phyloP scores from a whole-genome alignment of 176 grass and related monocot genomes.

The Elaeis guineensis region DNA sequence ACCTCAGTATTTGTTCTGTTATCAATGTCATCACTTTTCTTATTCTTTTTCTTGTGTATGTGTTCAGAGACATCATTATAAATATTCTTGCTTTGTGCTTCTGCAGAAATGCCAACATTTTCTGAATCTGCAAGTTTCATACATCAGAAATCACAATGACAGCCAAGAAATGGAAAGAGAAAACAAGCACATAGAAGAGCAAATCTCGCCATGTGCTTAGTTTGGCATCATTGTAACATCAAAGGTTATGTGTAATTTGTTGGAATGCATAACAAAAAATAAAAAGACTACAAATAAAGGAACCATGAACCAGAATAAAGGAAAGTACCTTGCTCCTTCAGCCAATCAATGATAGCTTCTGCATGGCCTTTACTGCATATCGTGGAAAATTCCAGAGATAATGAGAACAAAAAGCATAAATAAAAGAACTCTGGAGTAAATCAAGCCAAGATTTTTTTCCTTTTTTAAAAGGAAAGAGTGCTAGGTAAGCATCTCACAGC shows the following conservation, averaged over 20 bases:
- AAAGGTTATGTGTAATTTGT: neutral
- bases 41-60: constrained; percentile 41
- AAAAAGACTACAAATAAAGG: neutral
- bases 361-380: constrained; percentile 23
- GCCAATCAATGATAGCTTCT: neutral
- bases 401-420: constrained; percentile 1
- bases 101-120: constrained; percentile 2
- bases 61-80: neutral
- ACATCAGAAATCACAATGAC: neutral
- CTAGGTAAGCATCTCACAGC: too few relatives aligned
- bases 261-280: neutral
- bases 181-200: neutral
- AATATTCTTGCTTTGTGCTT: neutral
- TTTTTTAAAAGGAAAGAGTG: too few relatives aligned
- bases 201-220: too few relatives aligned
- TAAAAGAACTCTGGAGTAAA: too few relatives aligned
- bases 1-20: neutral
- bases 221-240: neutral
- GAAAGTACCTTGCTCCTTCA: constrained; percentile 42
- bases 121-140: constrained; percentile 5
- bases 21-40: constrained; percentile 8
- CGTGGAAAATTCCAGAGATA: neutral
- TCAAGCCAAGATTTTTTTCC: too few relatives aligned
- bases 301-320: neutral
- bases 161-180: neutral